Percentiles rank a stretch among this genome's conserved stretches.
Evolutionary conservation across 345 rosid genomes (phyloP).

Genomic region (Eucalyptus urophylla): DNA sequence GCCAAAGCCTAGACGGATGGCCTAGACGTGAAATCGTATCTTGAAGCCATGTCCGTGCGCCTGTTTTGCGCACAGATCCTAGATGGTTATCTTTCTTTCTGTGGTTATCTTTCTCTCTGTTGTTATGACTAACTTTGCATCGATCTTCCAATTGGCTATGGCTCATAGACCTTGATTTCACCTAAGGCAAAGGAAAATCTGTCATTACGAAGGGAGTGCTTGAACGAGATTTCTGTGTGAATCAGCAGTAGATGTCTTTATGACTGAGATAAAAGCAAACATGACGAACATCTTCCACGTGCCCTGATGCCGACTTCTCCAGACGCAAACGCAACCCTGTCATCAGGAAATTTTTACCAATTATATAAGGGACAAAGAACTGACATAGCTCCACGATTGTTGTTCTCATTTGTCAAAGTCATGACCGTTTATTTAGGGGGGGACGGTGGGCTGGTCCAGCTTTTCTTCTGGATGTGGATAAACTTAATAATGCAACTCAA

Average conservation of each 20-base stretch:
- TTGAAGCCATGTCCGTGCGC: background rate
- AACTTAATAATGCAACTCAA: background rate
- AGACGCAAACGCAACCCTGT: background rate
- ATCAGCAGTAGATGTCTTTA: background rate
- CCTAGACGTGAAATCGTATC: background rate
- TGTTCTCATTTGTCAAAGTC: background rate
- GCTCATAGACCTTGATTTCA: background rate
- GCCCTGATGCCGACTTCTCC: background rate
- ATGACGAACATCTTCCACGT: background rate
- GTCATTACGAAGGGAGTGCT: background rate
- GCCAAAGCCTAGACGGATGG: background rate
- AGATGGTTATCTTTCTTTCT: background rate
- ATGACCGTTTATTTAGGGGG: background rate
- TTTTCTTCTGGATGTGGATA: background rate
- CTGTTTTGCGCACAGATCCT: background rate
- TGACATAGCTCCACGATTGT: background rate
- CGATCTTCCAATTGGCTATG: background rate
- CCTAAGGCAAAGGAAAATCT: background rate
- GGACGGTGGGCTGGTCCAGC: background rate
- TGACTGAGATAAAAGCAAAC: background rate
- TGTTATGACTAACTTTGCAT: background rate
- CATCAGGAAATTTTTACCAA: background rate
- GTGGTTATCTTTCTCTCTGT: background rate
- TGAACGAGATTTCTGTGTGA: background rate
- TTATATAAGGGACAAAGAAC: background rate